Conservation (phyloP, 805 yeast genomes). For the Barnettozyma californica region DNA sequence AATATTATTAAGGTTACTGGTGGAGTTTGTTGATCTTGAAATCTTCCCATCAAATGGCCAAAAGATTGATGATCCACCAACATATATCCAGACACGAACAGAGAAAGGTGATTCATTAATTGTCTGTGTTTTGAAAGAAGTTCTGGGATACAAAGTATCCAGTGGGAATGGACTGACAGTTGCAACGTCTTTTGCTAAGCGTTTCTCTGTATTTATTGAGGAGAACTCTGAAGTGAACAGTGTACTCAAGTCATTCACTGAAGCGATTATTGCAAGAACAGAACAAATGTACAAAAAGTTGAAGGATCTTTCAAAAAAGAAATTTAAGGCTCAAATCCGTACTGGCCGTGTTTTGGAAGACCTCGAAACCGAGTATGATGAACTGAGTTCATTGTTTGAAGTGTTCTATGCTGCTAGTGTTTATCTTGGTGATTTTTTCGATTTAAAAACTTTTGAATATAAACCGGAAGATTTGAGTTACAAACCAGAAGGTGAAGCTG, state of each 20-base stretch:
- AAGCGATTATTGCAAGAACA: constrained; percentile 36
- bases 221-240: constrained; percentile 25
- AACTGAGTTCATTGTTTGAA: constrained; percentile 33
- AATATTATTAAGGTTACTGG: constrained; percentile 43
- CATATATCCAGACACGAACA: constrained; percentile 33
- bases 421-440: constrained; percentile 38
- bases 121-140: constrained; percentile 39
- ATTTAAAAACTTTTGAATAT: constrained; percentile 33
- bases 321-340: constrained; percentile 53
- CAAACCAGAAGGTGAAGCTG: constrained; percentile 21
- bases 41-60: constrained; percentile 40
- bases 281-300: constrained; percentile 33
- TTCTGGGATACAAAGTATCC: constrained; percentile 36
- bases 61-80: constrained; percentile 42
- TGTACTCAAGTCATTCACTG: constrained; percentile 38
- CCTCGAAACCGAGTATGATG: constrained; percentile 31
- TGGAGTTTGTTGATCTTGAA: constrained; percentile 56
- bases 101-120: constrained; percentile 35
- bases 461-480: constrained; percentile 24
- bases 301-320: constrained; percentile 32
- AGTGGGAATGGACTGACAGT: constrained; percentile 31
- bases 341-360: constrained; percentile 53
- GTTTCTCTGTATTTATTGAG: constrained; percentile 34
- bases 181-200: constrained; percentile 45
- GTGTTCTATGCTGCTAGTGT: constrained; percentile 39